Evolutionary conservation across 768 basidiomycete species (phyloP).

Genomic region (Leccinum aurantiacum): DNA sequence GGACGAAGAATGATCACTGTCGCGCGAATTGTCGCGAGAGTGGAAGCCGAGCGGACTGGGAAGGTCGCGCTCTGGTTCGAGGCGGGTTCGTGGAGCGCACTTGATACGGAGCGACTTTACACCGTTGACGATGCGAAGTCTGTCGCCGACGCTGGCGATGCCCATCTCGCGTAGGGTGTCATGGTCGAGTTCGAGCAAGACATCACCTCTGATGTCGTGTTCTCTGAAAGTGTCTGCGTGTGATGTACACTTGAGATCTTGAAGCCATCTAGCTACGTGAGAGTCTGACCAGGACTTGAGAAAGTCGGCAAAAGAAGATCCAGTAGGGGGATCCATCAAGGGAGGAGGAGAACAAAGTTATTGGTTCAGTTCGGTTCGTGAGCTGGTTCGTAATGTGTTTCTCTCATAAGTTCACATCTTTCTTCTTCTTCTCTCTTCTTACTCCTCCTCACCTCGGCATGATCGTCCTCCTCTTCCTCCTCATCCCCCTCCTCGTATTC

Average conservation of each 20-base stretch:
- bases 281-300: slow-evolving; percentile 70
- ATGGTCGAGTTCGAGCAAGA: slow-evolving; percentile 91
- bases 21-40: slow-evolving; percentile 26
- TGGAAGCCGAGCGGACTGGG: slow-evolving; percentile 7
- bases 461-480: neutral
- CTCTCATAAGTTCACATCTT: neutral
- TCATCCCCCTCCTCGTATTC: slow-evolving; percentile 37
- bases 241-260: slow-evolving; percentile 68
- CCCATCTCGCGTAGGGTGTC: slow-evolving; percentile 87
- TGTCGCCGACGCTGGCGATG: slow-evolving; percentile 85
- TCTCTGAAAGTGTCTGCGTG: slow-evolving; percentile 70
- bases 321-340: slow-evolving; percentile 44
- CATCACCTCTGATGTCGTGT: slow-evolving; percentile 91
- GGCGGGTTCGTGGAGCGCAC: slow-evolving; percentile 35
- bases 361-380: neutral
- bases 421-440: neutral
- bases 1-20: slow-evolving; percentile 27
- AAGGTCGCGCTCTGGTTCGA: neutral
- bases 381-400: neutral
- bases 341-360: neutral
- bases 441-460: neutral
- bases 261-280: slow-evolving; percentile 77
- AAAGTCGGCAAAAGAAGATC: slow-evolving; percentile 60
- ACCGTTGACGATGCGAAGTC: slow-evolving; percentile 81
- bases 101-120: slow-evolving; percentile 75